A percentile compares a stretch with the other conserved stretches of the same genome.
Evolutionary conservation across 768 basidiomycete genomes (phyloP).

Genomic region (Pisolithus microcarpus): DNA sequence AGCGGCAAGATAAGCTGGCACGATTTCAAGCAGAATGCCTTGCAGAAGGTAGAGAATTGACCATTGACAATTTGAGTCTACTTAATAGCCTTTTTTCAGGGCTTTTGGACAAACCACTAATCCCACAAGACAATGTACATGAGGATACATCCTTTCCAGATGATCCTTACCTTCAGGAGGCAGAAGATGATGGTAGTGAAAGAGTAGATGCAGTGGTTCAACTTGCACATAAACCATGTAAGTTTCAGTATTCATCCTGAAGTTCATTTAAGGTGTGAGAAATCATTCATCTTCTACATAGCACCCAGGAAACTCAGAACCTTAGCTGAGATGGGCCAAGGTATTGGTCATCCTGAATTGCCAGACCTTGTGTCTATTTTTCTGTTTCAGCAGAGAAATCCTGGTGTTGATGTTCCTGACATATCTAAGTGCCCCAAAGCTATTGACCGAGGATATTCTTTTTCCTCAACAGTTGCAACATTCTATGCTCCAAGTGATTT

Average conservation of each 20-base stretch:
- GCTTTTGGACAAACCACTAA: neutral
- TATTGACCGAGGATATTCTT: too few relatives aligned
- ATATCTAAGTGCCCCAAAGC: too few relatives aligned
- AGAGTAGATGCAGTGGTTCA: neutral
- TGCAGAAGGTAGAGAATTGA: neutral
- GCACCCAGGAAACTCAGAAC: conserved; percentile 1
- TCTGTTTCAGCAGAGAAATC: conserved; percentile 9
- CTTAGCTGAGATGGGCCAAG: too few relatives aligned
- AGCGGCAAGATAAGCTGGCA: neutral
- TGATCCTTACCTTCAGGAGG: neutral
- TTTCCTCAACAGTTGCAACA: too few relatives aligned
- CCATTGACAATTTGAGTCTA: neutral
- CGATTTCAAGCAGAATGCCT: neutral
- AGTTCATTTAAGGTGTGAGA: neutral
- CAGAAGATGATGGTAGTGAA: neutral
- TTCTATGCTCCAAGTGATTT: too few relatives aligned
- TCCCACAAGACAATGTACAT: neutral
- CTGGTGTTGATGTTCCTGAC: conserved; percentile 4
- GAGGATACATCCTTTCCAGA: neutral
- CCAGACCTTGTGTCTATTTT: conserved; percentile 10
- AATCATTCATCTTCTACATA: neutral
- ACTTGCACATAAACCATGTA: neutral
- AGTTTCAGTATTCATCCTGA: neutral
- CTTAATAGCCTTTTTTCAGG: neutral
- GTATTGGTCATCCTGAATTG: too few relatives aligned